Evolutionary conservation across 441 rosid species (phyloP), one percentile per base, ranked within the genome.

Genomic region (Omphalea diandra): DNA sequence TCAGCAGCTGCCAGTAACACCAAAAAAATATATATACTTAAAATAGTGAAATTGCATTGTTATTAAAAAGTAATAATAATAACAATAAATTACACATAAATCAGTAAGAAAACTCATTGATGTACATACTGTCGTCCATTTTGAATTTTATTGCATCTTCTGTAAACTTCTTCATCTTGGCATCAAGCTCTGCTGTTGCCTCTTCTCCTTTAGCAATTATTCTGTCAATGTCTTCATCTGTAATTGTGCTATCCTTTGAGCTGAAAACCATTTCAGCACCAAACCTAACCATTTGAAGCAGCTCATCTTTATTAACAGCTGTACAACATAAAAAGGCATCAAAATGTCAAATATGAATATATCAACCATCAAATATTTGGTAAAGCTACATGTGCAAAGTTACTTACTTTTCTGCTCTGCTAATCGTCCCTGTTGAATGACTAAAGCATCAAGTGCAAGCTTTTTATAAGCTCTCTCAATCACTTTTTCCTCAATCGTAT

Each of bases 231-330:
- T 95, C 98, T 84, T 95, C 98, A 81, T 93, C 97, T 22, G 98
- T 95, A 61, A 95, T 93, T 35, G 98, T 93, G 85, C 96, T 95
- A 74, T 95, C 99, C 86, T 95, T 93, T 69, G 97, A 95, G 84
- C 98, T 95, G 84, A 95, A 93, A 82, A 93, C 99, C 99, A 95
- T 89, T 81, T 95, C 99, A 76, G 99, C 99, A 68, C 97, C 99
- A 81, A 87, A 95, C 76, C 99, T 85, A 82, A 93, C 99, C 99
- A 95, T 95, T 79, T 95, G 99, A 81, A 95, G 99, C 72, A 90
- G 85, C 81, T 95, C 99, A 85, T 95, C 99, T 80, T 92, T 95
- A 80, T 95, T 95, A 69, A 95, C 97, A 84, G 98, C 99, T 91
- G 88, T 71, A n/a, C n/a, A 59, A 73, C 58, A 59, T 20, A 71